phyloP scores from a whole-genome alignment of 129 eudicot species.

The Lonicera japonica region DNA sequence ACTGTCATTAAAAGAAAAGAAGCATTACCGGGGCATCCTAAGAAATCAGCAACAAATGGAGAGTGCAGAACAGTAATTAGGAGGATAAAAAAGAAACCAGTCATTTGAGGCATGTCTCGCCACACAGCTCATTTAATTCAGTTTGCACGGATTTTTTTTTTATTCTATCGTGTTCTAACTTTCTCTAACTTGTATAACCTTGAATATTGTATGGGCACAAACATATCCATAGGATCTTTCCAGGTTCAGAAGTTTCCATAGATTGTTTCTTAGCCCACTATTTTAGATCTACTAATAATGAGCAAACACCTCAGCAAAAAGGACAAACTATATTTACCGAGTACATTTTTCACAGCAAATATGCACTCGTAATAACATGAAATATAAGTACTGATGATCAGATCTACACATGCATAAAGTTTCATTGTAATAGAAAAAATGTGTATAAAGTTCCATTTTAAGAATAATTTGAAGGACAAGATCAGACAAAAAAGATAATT shows the following conservation, averaged over 20 bases:
- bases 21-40: neutral
- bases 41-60: too few relatives aligned
- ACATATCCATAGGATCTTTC: neutral
- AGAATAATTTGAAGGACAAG: neutral
- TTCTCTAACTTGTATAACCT: too few relatives aligned
- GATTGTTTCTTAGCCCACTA: too few relatives aligned
- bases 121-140: neutral
- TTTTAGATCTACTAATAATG: too few relatives aligned
- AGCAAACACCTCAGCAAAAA: too few relatives aligned
- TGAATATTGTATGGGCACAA: neutral
- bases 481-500: neutral
- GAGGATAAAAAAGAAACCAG: neutral
- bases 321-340: too few relatives aligned
- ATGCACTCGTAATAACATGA: neutral
- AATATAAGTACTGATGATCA: neutral
- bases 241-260: neutral
- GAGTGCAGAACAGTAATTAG: too few relatives aligned
- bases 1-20: constrained; percentile 38
- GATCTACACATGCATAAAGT: neutral
- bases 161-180: too few relatives aligned
- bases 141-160: neutral
- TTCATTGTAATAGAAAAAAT: neutral
- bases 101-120: neutral
- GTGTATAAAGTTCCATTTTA: neutral
- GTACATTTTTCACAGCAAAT: neutral